A percentile compares a stretch with the other conserved stretches of the same genome.
Evolutionary conservation across 352 stramenopile species (phyloP).

Genomic region (Phytophthora uliginosa): DNA sequence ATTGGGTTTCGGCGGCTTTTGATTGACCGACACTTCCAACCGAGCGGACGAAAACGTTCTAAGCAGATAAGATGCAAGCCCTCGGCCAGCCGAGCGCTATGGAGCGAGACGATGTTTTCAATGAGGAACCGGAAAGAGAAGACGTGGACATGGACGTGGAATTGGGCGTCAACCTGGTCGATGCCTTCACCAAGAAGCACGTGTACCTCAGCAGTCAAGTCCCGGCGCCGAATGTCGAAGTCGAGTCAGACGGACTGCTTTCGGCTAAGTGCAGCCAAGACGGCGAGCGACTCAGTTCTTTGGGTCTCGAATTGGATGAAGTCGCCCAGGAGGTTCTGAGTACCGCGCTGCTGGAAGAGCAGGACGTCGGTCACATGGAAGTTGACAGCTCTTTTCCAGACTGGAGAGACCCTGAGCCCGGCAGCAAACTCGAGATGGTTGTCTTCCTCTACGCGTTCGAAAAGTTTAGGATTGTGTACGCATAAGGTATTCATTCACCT

Average conservation of each 20-base stretch:
- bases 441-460: conserved; percentile 34
- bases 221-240: neutral
- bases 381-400: conserved; percentile 4
- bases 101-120: conserved; percentile 8
- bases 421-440: conserved; percentile 19
- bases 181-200: conserved; percentile 29
- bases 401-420: neutral
- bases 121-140: conserved; percentile 15
- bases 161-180: conserved; percentile 27
- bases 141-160: conserved; percentile 32
- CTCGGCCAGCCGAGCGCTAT: neutral
- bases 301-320: conserved; percentile 23
- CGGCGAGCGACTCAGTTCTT: neutral
- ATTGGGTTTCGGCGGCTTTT: conserved; percentile 3
- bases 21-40: conserved; percentile 5
- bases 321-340: conserved; percentile 21
- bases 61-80: conserved; percentile 12
- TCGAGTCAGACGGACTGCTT: conserved; percentile 7
- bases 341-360: conserved; percentile 18
- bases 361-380: conserved; percentile 4
- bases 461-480: conserved; percentile 35
- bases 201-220: neutral
- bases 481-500: conserved; percentile 2
- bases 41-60: neutral
- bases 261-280: neutral